Base-by-base conservation (phyloP, 345 rosid species). In the Carallia pectinifolia region DNA sequence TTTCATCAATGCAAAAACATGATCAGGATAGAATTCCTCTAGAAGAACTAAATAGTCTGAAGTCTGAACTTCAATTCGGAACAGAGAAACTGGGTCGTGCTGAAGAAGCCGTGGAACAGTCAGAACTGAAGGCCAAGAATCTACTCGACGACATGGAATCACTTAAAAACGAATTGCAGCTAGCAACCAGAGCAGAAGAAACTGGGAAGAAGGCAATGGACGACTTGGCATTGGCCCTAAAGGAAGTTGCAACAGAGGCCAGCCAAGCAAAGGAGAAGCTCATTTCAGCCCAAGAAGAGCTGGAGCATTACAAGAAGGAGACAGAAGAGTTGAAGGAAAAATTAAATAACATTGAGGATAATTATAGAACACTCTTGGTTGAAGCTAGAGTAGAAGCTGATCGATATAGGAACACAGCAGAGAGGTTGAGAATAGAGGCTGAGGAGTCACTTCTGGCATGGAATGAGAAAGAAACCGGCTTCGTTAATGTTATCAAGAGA, bases 161-260 rank as follows among this genome's bases (percentile, higher is more conserved):
- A 63, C 76, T 90, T 6, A 85, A 74, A 70, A 76, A 16, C 53
- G 89, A 89, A 68, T 67, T 92, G 68, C 86, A 83, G 39, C 62
- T 66, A 19, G 85, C 92, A 0, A 79, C 62, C 0, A 85, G 78
- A 53, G 98, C 91, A 0, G 99, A 95, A 68, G 88, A 80, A 69
- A 89, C 88, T 23, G 85, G 85, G 86, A 85, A 83, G 85, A 90
- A 83, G 76, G 99, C 96, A 12, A 82, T 92, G 94, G 99, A 95
- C 66, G 97, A 83, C 77, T 70, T 92, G 37, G 99, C 97, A 1
- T 50, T 86, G 6, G 99, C 89, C 3, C 76, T 95, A 59, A 84
- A 82, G 70, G 99, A 95, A 76, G 99, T 95, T 0, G 92, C 87
- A 13, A 77, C 86, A 1, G 92, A 95, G 38, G 74, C 79, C 10